Percentiles rank a stretch among this genome's conserved stretches.
phyloP scores from a whole-genome alignment of 2,329 filamentous ascomycete species.

The Trichophyton schoenleinii region DNA sequence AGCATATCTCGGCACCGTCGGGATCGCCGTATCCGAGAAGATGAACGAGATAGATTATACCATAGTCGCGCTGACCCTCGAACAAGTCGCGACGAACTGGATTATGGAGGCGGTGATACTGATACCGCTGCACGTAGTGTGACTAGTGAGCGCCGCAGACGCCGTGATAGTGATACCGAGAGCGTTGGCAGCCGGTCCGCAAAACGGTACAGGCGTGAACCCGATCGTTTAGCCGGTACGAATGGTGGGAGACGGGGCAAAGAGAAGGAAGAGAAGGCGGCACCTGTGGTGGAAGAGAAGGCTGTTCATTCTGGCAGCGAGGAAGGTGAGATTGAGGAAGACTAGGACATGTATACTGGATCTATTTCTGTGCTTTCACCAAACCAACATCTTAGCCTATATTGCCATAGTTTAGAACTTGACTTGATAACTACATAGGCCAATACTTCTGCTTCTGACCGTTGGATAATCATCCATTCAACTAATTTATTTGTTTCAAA shows the following conservation, averaged over 20 bases:
- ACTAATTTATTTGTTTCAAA: neutral
- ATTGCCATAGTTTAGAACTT: neutral
- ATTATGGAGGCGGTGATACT: slow-evolving; percentile 64
- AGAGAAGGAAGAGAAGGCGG: slow-evolving; percentile 28
- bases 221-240: slow-evolving; percentile 11
- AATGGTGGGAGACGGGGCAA: slow-evolving; percentile 29
- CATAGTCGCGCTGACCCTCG: slow-evolving; percentile 67
- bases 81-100: slow-evolving; percentile 72
- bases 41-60: slow-evolving; percentile 79
- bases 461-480: neutral
- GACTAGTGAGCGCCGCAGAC: slow-evolving; percentile 57
- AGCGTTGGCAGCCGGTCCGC: slow-evolving; percentile 46
- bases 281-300: slow-evolving; percentile 24
- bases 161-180: slow-evolving; percentile 65
- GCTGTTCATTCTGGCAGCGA: slow-evolving; percentile 74
- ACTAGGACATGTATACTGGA: slow-evolving; percentile 18
- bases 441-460: neutral
- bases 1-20: slow-evolving; percentile 45
- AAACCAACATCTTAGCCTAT: neutral
- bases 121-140: slow-evolving; percentile 34
- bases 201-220: slow-evolving; percentile 43
- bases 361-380: no score
- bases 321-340: slow-evolving; percentile 94
- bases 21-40: slow-evolving; percentile 75
- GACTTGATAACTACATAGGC: neutral